phyloP scores from a whole-genome alignment of 306 rosid genomes.

The Arachis hypogaea region DNA sequence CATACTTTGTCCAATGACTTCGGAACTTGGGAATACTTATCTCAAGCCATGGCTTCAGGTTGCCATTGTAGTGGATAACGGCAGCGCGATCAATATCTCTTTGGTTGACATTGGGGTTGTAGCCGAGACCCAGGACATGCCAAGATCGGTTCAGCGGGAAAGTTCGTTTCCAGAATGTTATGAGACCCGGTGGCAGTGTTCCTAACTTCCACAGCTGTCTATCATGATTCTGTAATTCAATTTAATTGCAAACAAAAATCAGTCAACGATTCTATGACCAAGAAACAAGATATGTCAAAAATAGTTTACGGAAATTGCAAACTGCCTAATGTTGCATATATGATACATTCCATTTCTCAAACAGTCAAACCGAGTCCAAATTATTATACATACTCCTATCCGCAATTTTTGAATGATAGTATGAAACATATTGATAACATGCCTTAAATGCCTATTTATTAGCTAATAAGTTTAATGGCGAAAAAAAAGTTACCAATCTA shows the following conservation, averaged over 20 bases:
- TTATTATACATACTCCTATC: neutral
- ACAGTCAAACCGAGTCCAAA: neutral
- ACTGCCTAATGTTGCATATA: neutral
- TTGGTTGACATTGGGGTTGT: conserved; percentile 67
- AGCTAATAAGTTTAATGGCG: neutral
- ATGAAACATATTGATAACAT: neutral
- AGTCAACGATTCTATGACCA: conserved; percentile 19
- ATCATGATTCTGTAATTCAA: conserved; percentile 71
- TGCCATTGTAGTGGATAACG: conserved; percentile 88
- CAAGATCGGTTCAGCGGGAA: conserved; percentile 71
- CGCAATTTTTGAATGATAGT: neutral
- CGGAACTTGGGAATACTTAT: conserved; percentile 87
- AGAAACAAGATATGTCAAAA: conserved; percentile 20
- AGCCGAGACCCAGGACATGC: conserved; percentile 93
- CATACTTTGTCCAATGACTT: conserved; percentile 71
- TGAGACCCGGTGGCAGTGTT: conserved; percentile 94
- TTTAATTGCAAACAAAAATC: conserved; percentile 23
- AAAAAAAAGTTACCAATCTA: neutral
- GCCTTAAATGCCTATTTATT: conserved; percentile 4
- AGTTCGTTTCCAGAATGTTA: conserved; percentile 91
- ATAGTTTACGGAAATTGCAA: neutral
- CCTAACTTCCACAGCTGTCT: conserved; percentile 96
- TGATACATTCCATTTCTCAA: neutral
- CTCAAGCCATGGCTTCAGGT: conserved; percentile 99
- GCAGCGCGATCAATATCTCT: conserved; percentile 79